These are phyloP conservation scores for Penicillium canescens DNA, from an alignment of 495 filamentous ascomycete species.

Conservation along the genomic window DNA sequence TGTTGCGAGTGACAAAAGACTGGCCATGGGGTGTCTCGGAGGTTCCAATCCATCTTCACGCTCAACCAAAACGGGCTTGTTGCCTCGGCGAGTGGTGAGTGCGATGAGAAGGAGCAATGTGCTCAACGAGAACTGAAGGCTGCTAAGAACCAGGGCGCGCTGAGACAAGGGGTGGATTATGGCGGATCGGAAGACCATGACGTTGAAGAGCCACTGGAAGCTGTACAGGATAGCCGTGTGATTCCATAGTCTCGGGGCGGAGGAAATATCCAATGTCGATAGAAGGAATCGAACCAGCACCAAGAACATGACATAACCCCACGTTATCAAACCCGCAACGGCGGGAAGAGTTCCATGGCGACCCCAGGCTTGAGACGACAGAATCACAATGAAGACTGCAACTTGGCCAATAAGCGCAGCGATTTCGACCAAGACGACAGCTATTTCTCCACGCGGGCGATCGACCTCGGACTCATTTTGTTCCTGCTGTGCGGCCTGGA, in stretches of 20 bases:
- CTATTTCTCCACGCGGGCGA: conserved; percentile 70
- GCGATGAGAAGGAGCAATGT: conserved; percentile 72
- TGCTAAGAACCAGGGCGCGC: conserved; percentile 59
- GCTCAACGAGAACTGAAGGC: conserved; percentile 71
- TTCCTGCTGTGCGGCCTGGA: conserved; percentile 63
- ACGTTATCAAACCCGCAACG: conserved; percentile 64
- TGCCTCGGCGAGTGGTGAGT: conserved; percentile 83
- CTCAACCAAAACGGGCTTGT: conserved; percentile 83
- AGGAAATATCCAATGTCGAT: conserved; percentile 61
- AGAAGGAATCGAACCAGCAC: conserved; percentile 71
- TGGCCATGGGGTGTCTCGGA: conserved; percentile 80
- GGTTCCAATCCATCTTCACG: conserved; percentile 86
- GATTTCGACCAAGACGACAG: conserved; percentile 70
- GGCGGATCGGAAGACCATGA: conserved; percentile 79
- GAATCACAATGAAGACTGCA: conserved; percentile 60
- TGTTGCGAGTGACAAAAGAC: conserved; percentile 81
- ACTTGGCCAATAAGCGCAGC: conserved; percentile 71
- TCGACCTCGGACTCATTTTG: conserved; percentile 71
- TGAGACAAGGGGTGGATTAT: conserved; percentile 70
- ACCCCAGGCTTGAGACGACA: conserved; percentile 57
- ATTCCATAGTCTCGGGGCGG: conserved; percentile 80
- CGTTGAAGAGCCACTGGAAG: conserved; percentile 74
- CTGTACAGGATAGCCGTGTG: conserved; percentile 89
- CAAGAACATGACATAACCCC: conserved; percentile 81
- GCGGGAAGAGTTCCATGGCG: conserved; percentile 59